phyloP scores from a whole-genome alignment of 371 early-diverging fungal species.

The Circinella minor region DNA sequence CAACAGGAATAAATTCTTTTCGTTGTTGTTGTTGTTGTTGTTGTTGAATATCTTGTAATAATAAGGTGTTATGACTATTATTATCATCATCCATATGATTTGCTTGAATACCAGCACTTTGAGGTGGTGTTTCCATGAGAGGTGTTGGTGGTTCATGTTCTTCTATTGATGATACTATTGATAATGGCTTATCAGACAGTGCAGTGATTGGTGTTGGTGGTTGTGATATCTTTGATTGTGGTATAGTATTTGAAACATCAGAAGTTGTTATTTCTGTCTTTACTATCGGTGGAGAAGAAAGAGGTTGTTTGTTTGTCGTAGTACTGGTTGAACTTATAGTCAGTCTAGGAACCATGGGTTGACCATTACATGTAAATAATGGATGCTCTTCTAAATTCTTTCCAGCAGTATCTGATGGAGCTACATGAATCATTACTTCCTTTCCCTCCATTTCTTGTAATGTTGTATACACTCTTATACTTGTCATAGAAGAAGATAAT shows the following conservation, averaged over 20 bases:
- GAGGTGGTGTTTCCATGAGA: neutral
- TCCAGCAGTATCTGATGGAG: neutral
- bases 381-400: neutral
- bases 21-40: neutral
- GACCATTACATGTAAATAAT: conserved; percentile 1
- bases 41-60: neutral
- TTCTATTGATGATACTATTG: neutral
- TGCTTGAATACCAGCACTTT: conserved; percentile 3
- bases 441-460: conserved; percentile 30
- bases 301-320: neutral
- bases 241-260: neutral
- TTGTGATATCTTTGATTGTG: neutral
- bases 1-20: neutral
- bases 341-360: neutral
- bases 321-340: neutral
- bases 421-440: neutral
- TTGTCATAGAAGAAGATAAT: conserved; percentile 12
- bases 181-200: neutral
- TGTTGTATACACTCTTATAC: conserved; percentile 41
- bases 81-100: neutral
- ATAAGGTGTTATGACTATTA: neutral
- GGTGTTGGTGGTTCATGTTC: neutral
- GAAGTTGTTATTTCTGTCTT: neutral
- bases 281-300: too few species aligned
- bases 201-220: neutral